Base-by-base conservation (phyloP, 352 stramenopile species). In the Globisporangium nunn region DNA sequence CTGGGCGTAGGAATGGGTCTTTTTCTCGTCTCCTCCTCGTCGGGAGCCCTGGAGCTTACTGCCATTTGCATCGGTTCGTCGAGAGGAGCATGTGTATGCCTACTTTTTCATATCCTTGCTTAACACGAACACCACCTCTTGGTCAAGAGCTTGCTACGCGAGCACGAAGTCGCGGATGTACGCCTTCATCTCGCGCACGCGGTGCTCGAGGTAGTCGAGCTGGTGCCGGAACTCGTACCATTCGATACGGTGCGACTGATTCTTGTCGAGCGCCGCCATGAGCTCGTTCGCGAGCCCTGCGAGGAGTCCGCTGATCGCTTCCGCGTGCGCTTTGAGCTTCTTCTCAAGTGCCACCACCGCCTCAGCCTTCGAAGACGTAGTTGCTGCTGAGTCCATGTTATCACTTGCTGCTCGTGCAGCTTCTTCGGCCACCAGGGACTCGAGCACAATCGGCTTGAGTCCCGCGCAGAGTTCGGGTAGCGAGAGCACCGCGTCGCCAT, bases 221-320 rank as follows among this genome's bases (percentile, higher is more conserved):
- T 88, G 70, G 52, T 78, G 73, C 6, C 78, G 79, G 51, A 88
- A 91, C 53, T 91, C 78, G 56, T 77, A 85, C 78, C 81, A 91
- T 57, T 91, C 78, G 56, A 91, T 82, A 28, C 67, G 65, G 18
- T 71, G 63, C 53, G 68, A 82, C 30, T 81, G 59, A 63, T 87
- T 85, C 50, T 66, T 72, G 60, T 85, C 81, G 3, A 91, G 44
- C 31, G 68, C 67, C 17, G 62, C 40, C 72, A 87, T 78, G 37
- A 88, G 64, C 51, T 87, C 78, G 49, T 76, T 85, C 5, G 73
- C 72, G 10, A 91, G 62, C 0, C 71, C 66, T 1, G 63, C 54
- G 37, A 83, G 66, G 12, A 91, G 66, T 17, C 58, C 67, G 8
- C 67, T 59, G 44, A 88, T 68, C 14, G 63, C 28, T n/a, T 63